phyloP scores from a whole-genome alignment of 1,139 yeast species.

The Taiozyma sp. region DNA sequence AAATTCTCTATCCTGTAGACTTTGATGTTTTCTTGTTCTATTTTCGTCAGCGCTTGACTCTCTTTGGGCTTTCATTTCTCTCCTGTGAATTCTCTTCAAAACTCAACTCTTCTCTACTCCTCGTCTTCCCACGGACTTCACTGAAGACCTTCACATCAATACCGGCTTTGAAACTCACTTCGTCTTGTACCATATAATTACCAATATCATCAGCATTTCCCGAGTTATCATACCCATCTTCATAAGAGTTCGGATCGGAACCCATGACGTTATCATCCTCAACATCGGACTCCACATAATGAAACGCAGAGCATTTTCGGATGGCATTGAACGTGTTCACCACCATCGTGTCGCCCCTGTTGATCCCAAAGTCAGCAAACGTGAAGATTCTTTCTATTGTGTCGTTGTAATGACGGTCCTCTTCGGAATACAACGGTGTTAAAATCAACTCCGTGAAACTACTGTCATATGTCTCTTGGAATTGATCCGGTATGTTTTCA shows the following conservation, averaged over 20 bases:
- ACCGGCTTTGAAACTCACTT: conserved; percentile 10
- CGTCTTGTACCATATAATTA: conserved; percentile 3
- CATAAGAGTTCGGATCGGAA: conserved; percentile 2
- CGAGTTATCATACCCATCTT: conserved; percentile 14
- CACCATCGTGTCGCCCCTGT: conserved; percentile 33
- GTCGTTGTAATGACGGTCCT: conserved; percentile 30
- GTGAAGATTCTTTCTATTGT: conserved; percentile 31
- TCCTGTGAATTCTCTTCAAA: not conserved
- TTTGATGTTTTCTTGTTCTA: too few species aligned
- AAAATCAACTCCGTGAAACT: conserved; percentile 26
- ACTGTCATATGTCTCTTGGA: conserved; percentile 8
- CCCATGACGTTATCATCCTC: conserved; percentile 5
- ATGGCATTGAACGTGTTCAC: conserved; percentile 23
- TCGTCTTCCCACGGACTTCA: conserved; percentile 4
- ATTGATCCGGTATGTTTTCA: conserved; percentile 10
- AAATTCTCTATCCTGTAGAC: not conserved
- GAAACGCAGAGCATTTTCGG: conserved; percentile 17
- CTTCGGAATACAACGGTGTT: conserved; percentile 29
- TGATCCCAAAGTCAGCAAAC: conserved; percentile 31
- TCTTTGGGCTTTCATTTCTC: conserved; percentile 3
- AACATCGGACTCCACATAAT: conserved; percentile 5
- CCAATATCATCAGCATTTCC: conserved; percentile 21
- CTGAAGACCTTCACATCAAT: conserved; percentile 5
- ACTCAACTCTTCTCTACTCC: conserved; percentile 8
- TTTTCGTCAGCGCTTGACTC: conserved; percentile 1